Base-by-base conservation (phyloP, 768 basidiomycete species). In the Naganishia vishniacii region DNA sequence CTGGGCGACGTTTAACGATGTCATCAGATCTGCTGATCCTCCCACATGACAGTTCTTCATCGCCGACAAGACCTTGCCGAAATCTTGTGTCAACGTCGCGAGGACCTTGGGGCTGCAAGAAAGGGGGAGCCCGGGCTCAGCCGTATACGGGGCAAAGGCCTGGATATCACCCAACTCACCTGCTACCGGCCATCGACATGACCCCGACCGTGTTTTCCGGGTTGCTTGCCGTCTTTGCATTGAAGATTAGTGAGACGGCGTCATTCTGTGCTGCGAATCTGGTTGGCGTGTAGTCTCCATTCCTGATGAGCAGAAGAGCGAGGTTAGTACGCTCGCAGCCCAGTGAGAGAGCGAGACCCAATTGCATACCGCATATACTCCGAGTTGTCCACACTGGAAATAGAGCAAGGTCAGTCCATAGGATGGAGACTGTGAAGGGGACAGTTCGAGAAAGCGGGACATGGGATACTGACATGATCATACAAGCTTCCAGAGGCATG, bases 131-230 rank as follows among this genome's bases (percentile, higher is more conserved):
- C 40, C 9, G 4, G 20, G 16, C 34, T 32, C 9, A 37, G 42
- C 8, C 5, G 6, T 51, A 40, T 31, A 44, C 15, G n/a, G 34
- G 42, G 28, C 15, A 58, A 42, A 5, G 23, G 26, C n/a, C n/a
- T n/a, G n/a, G n/a, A n/a, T n/a, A n/a, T 56, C 12, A 28, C n/a
- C 13, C 28, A 16, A 16, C 51, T 28, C 32, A 94, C 94, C 88
- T 87, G 78, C 95, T 95, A 62, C 91, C 89, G 15, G 91, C 94
- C 91, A 94, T 94, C 29, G 91, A 90, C 93, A 99, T 95, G 44
- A 97, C 80, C 4, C 95, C 95, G 44, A 97, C 93, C 12, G 91
- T 91, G 79, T 89, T 97, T 80, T 99, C 95, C 18, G 94, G 91
- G 80, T 99, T 98, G 26, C 91, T 88, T 75, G 90, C 87, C 70